phyloP scores from a whole-genome alignment of 352 stramenopile species.

The Thalassiosira hispida region DNA sequence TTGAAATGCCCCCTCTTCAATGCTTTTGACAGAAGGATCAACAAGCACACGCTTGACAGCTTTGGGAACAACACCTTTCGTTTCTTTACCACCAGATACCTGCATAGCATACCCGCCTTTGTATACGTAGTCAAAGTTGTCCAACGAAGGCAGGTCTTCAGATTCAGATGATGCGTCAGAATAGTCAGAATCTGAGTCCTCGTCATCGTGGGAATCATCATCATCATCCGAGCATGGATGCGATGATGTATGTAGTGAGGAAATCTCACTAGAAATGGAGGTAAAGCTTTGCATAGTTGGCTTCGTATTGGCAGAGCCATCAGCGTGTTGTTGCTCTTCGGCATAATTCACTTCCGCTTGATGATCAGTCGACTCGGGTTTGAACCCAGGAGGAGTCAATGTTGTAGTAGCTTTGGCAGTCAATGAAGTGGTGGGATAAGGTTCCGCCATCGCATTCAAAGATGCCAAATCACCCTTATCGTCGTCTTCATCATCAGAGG shows the following conservation, averaged over 20 bases:
- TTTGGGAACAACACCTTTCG: conserved; percentile 32
- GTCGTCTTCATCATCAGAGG: conserved; percentile 22
- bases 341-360: conserved; percentile 1
- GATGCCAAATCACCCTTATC: conserved; percentile 22
- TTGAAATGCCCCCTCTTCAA: conserved; percentile 51
- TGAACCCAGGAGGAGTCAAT: conserved; percentile 21
- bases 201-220: conserved; percentile 13
- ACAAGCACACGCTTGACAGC: conserved; percentile 37
- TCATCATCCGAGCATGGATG: conserved; percentile 11
- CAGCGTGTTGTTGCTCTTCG: conserved; percentile 1
- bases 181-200: conserved; percentile 18
- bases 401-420: neutral
- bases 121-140: conserved; percentile 48
- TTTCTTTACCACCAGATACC: conserved; percentile 40
- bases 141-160: neutral
- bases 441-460: conserved; percentile 18
- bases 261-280: conserved; percentile 42
- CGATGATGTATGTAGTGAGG: conserved; percentile 37
- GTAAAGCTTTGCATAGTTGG: conserved; percentile 25
- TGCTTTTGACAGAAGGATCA: conserved; percentile 35
- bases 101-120: conserved; percentile 43
- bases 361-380: neutral
- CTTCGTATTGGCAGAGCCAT: conserved; percentile 5
- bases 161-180: conserved; percentile 15
- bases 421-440: conserved; percentile 3